Evolutionary conservation across 805 yeast genomes (phyloP).

Genomic region (Cyberlindnera meyerae): DNA sequence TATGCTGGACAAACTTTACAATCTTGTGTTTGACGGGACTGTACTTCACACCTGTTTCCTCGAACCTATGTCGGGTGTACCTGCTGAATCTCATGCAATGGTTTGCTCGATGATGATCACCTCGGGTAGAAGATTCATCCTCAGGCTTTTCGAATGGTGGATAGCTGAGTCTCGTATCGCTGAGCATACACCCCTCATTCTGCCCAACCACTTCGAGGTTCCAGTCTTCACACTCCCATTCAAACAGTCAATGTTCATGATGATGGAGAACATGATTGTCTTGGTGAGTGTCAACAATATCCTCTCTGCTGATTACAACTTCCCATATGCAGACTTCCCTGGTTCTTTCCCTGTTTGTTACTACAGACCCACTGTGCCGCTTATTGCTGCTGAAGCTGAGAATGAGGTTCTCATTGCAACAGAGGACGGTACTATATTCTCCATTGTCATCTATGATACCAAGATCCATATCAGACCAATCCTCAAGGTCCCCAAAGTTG

Average conservation of each 20-base stretch:
- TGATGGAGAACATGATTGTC: slow-evolving; percentile 31
- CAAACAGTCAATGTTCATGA: slow-evolving; percentile 35
- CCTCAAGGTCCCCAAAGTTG: slow-evolving; percentile 33
- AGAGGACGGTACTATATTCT: slow-evolving; percentile 24
- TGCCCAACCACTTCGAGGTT: slow-evolving; percentile 35
- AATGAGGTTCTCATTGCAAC: slow-evolving; percentile 23
- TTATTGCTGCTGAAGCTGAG: slow-evolving; percentile 13
- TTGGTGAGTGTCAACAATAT: slow-evolving; percentile 40
- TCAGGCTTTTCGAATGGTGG: slow-evolving; percentile 39
- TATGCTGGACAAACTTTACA: slow-evolving; percentile 34
- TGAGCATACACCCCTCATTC: slow-evolving; percentile 35
- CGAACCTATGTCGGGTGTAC: slow-evolving; percentile 28
- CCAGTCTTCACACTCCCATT: slow-evolving; percentile 42
- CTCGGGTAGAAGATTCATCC: slow-evolving; percentile 31
- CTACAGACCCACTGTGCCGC: slow-evolving; percentile 27
- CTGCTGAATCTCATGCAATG: slow-evolving; percentile 27
- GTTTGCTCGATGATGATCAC: slow-evolving; percentile 36
- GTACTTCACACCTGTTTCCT: slow-evolving; percentile 40
- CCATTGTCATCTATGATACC: slow-evolving; percentile 22
- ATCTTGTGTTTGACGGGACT: slow-evolving; percentile 37
- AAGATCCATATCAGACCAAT: slow-evolving; percentile 27
- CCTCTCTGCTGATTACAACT: slow-evolving; percentile 41
- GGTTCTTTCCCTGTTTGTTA: slow-evolving; percentile 37
- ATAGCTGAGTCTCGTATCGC: slow-evolving; percentile 30
- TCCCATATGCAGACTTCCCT: slow-evolving; percentile 21